Percentiles rank a stretch among this genome's conserved stretches.
phyloP scores from a whole-genome alignment of 768 basidiomycete species.

The Podaxis carcinomalis region DNA sequence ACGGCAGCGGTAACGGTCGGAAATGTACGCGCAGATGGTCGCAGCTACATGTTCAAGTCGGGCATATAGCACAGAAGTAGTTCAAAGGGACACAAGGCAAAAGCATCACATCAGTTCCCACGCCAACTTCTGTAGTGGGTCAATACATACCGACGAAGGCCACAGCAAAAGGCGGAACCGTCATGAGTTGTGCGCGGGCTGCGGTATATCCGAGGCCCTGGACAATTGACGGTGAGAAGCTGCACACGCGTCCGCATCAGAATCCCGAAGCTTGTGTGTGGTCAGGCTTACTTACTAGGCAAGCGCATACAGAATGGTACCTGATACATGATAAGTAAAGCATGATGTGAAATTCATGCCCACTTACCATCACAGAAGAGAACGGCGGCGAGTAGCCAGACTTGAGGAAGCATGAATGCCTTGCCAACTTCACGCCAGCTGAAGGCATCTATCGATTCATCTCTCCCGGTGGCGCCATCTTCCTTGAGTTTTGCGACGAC shows the following conservation, averaged over 20 bases:
- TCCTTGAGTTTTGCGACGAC: constrained; percentile 34
- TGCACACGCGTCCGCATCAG: constrained; percentile 16
- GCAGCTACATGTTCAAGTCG: constrained; percentile 20
- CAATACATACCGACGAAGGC: constrained; percentile 43
- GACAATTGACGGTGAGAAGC: constrained; percentile 75
- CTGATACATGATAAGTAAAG: constrained; percentile 17
- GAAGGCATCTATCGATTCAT: constrained; percentile 39
- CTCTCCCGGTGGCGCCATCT: constrained; percentile 33
- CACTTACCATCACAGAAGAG: constrained; percentile 50
- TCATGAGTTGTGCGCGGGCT: constrained; percentile 55
- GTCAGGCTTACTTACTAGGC: constrained; percentile 37
- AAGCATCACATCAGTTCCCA: background rate
- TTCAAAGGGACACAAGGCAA: background rate
- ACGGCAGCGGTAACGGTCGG: constrained; percentile 49
- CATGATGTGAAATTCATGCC: background rate
- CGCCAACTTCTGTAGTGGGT: background rate
- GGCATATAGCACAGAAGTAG: too few species aligned
- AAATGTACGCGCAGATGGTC: constrained; percentile 38
- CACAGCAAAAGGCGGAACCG: constrained; percentile 50
- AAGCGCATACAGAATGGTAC: constrained; percentile 40
- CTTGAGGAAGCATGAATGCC: constrained; percentile 49
- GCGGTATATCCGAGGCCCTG: constrained; percentile 53
- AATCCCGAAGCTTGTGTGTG: background rate
- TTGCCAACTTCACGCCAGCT: constrained; percentile 52
- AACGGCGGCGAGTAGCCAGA: constrained; percentile 44